Evolutionary conservation across 345 rosid genomes (phyloP), one percentile per base, ranked within the genome.

Genomic region (Arabis hirsuta): DNA sequence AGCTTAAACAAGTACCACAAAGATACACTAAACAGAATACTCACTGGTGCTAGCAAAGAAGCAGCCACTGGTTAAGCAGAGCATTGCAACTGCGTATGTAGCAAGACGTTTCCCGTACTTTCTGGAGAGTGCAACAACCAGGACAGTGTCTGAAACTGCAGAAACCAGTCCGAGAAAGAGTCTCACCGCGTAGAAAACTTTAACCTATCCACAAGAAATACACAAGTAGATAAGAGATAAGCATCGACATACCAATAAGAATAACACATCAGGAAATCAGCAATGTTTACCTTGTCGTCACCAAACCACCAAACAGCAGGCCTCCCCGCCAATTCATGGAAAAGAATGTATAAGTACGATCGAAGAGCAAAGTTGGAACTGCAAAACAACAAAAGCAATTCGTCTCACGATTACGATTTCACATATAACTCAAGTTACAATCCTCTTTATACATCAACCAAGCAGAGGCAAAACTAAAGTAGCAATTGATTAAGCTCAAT

Each of bases 41-140:
- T 91, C 70, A 94, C 98, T 94, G 65, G 99, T 95, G 83, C 96
- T 95, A 50, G 97, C 96, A 76, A 95, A 91, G 96, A 95, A 95
- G 73, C 99, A 95, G 20, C 99, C 99, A 62, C 96, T 95, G 72
- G 97, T 87, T 71, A 95, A 82, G 87, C 99, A 91, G 16, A 95
- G 90, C 97, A 91, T 95, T 5, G 97, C 97, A 51, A 91, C 86
- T 16, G 96, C 83, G 74, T 95, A 95, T 5, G 97, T 85, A 48
- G 94, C 97, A 42, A 95, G 79, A 34, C 99, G 96, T 78, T 85
- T 91, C 55, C 99, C 99, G 52, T 90, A 91, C 76, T 83, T 95
- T 70, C 93, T 86, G 11, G 99, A 91, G 65, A 95, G 87, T 24
- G 96, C 97, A 29, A 95, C 90, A 46, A 91, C 93, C 55, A 95